Evolutionary conservation across 2,329 filamentous ascomycete species (phyloP).

Genomic region (Cercospora sp.): DNA sequence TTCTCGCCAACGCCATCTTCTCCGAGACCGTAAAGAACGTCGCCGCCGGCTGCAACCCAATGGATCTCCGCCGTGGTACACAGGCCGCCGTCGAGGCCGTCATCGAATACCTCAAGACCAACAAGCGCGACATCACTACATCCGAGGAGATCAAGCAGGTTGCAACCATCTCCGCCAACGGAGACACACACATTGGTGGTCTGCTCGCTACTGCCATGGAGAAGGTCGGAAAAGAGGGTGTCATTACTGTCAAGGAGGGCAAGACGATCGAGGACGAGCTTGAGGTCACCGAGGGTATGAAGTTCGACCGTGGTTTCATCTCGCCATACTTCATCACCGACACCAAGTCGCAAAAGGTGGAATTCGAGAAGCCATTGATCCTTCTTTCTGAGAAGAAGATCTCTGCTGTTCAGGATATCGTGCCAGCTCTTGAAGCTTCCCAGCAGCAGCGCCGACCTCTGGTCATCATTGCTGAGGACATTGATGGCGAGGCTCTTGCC

Average conservation of each 20-base stretch:
- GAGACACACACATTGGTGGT: constrained; percentile 90
- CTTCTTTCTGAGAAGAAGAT: constrained; percentile 99
- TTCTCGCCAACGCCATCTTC: constrained; percentile 96
- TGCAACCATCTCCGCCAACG: constrained; percentile 96
- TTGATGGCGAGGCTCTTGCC: constrained; percentile 95
- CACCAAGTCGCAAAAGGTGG: constrained; percentile 96
- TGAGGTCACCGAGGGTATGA: constrained; percentile 99
- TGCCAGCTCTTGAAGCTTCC: constrained; percentile 94
- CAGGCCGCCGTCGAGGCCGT: constrained; percentile 95
- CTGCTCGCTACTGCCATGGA: constrained; percentile 99
- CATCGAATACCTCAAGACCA: constrained; percentile 87
- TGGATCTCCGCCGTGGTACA: constrained; percentile 96
- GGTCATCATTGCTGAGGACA: constrained; percentile 98
- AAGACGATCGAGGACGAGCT: constrained; percentile 98
- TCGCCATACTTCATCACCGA: constrained; percentile 99
- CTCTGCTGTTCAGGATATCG: constrained; percentile 97
- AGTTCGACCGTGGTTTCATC: constrained; percentile 97
- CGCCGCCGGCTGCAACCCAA: constrained; percentile 97
- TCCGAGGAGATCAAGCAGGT: constrained; percentile 97
- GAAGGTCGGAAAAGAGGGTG: constrained; percentile 99
- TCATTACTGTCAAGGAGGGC: constrained; percentile 99
- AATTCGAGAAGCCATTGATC: constrained; percentile 99
- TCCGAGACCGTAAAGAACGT: constrained; percentile 99
- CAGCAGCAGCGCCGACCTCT: constrained; percentile 93
- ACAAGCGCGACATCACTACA: constrained; percentile 98